Percentiles rank a stretch among this genome's conserved stretches.
Conservation (phyloP, 805 yeast genomes). For the Wickerhamomyces bovis region DNA sequence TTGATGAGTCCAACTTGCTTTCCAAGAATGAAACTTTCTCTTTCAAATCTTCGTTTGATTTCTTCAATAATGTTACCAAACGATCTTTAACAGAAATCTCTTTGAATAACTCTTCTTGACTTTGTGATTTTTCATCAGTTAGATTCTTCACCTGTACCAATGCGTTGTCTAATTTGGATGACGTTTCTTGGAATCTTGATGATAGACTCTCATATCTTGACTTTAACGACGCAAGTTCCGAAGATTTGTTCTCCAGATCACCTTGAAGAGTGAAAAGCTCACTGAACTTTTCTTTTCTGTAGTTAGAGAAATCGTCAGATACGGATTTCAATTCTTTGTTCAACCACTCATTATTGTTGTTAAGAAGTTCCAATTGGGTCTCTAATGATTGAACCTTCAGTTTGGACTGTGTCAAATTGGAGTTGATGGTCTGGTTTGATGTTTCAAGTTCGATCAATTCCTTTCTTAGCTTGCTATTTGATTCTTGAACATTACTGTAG, state of each 20-base stretch:
- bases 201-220: constrained; percentile 26
- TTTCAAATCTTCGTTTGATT: constrained; percentile 44
- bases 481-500: constrained; percentile 28
- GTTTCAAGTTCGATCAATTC: constrained; percentile 33
- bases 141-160: constrained; percentile 41
- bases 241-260: constrained; percentile 22
- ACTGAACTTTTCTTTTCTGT: constrained; percentile 22
- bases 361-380: constrained; percentile 37
- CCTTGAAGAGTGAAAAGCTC: constrained; percentile 23
- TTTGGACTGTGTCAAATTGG: constrained; percentile 25
- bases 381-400: constrained; percentile 31
- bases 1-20: constrained; percentile 22
- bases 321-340: constrained; percentile 33
- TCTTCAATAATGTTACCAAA: constrained; percentile 49
- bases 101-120: constrained; percentile 44
- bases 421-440: constrained; percentile 26
- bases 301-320: constrained; percentile 25
- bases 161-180: constrained; percentile 36
- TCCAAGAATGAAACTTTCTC: constrained; percentile 51
- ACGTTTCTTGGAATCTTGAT: constrained; percentile 31
- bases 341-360: constrained; percentile 35
- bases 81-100: constrained; percentile 62
- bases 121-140: constrained; percentile 35
- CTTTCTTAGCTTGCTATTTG: constrained; percentile 34
- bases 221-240: constrained; percentile 28